Evolutionary conservation across 192 early-diverging fungal genomes (phyloP), one percentile per base, ranked within the genome.

Genomic region (Allomyces arbusculus): DNA sequence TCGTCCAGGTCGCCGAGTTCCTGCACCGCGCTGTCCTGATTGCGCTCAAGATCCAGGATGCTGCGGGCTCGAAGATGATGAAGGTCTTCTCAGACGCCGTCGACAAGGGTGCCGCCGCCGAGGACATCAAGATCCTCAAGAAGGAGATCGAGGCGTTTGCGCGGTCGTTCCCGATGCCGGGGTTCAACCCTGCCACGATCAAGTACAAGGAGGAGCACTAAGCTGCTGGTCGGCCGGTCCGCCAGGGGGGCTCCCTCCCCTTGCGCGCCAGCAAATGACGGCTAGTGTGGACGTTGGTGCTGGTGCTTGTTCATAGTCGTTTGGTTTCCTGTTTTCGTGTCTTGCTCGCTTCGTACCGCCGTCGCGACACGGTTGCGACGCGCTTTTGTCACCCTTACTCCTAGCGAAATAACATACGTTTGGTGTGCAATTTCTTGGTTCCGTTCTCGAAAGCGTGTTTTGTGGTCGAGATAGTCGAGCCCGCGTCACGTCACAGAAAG

Each of bases 131-230:
- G 58, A 73, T 80, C 64, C 84, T 99, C 63, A 84, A 86, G 72
- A 84, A 83, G 69, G 88, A 95, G 72, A 90, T 99, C 26, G 84
- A 95, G 79, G 80, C 78, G 26, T 97, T 99, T 78, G 91, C 97
- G 62, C 84, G 83, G 40, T 79, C 78, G 58, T 96, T 96, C 87
- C 92, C 94, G 70, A 97, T 99, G 95, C 97, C 97, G 63, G 97
- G 97, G 58, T 91, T 91, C 64, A 79, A 83, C 73, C 78, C 82
- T 14, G 44, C 65, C 20, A 33, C 23, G 23, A 61, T 64, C 26
- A 33, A 64, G 63, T n/a, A 40, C 33, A 58, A 58, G 50, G 10
- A 55, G 12, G 50, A 58, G 50, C 50, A 58, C 50, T 58, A 58
- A 58, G 5, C 12, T 58, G 33, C 33, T 40, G 26, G 26, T 40